phyloP scores from a whole-genome alignment of 768 basidiomycete genomes.

The Auricularia sp. region DNA sequence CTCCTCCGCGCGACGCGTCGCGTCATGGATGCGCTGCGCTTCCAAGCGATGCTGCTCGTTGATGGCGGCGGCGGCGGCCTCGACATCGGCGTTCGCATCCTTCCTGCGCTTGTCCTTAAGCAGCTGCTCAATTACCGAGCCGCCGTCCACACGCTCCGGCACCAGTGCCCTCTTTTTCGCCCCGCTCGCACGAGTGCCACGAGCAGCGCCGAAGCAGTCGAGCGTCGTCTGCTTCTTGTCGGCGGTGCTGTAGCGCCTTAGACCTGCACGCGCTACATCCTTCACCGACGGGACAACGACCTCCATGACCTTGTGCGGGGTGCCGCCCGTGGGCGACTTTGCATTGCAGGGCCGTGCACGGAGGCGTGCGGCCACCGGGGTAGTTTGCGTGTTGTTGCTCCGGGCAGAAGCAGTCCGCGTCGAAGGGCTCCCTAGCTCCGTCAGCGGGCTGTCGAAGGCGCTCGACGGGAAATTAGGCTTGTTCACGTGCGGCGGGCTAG shows the following conservation, averaged over 20 bases:
- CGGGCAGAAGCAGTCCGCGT: background rate
- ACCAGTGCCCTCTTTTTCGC: background rate
- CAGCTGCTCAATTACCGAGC: conserved; percentile 10
- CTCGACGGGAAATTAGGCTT: no score
- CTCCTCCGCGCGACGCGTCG: background rate
- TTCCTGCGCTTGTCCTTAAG: conserved; percentile 15
- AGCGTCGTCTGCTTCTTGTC: background rate
- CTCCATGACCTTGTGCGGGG: background rate
- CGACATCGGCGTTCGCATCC: conserved; percentile 20
- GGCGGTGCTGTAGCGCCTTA: background rate
- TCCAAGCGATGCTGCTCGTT: conserved; percentile 13
- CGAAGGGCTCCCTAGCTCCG: background rate
- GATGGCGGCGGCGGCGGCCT: conserved; percentile 22
- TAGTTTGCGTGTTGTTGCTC: background rate
- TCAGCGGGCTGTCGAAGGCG: background rate
- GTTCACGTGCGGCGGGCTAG: no score
- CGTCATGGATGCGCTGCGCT: background rate
- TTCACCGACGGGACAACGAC: background rate
- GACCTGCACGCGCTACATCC: background rate
- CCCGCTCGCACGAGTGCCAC: background rate
- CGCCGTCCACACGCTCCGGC: background rate
- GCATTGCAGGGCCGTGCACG: background rate
- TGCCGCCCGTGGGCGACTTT: background rate
- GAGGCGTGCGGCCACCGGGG: background rate
- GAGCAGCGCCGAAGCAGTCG: background rate